Base-by-base conservation (phyloP, 352 stramenopile species). In the Thraustochytrium sp. region DNA sequence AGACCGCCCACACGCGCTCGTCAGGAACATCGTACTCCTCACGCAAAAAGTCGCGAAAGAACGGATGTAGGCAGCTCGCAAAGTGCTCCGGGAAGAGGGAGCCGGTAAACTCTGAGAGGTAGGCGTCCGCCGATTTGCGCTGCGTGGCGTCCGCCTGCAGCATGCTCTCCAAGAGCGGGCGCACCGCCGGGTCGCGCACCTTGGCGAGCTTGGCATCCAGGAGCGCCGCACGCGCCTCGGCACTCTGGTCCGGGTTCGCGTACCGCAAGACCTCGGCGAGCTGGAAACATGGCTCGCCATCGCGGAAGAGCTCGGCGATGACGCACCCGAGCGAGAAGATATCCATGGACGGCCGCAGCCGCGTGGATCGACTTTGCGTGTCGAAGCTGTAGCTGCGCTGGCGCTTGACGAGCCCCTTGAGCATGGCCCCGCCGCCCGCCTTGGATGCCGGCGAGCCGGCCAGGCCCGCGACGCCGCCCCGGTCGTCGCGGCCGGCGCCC, bases 241-340 rank as follows among this genome's bases (percentile, higher is more conserved):
- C 46, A 5, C 76, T 49, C 18, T 34, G 53, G 36, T 56, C 51
- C 21, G 61, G 49, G 31, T 56, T 82, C 1, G 61, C 68, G 40
- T 86, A 78, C 51, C 92, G 92, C 18, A 97, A 86, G 18, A 97
- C 82, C n/a, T 90, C 92, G 29, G 93, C 38, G 13, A 86, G 55
- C 21, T 78, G 59, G 46, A 86, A 86, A 26, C 78, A 82, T 38
- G 78, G 49, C 36, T 84, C 72, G 13, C 73, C 72, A 11, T 83
- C 49, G 2, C 13, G 51, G 46, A 84, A 86, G 26, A 86, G 49
- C 89, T 99, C 96, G 13, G 97, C 95, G 49, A 99, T 97, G 2
- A 98, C 93, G 88, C 97, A 99, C 11, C 96, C 96, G 11, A 95
- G 90, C 49, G 95, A 98, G 88, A 99, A 99, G 61, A 99, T 94